Percentiles rank a stretch among this genome's conserved stretches.
phyloP scores from a whole-genome alignment of 1,284 basidiomycete genomes.

The Heterobasidion irregulare region DNA sequence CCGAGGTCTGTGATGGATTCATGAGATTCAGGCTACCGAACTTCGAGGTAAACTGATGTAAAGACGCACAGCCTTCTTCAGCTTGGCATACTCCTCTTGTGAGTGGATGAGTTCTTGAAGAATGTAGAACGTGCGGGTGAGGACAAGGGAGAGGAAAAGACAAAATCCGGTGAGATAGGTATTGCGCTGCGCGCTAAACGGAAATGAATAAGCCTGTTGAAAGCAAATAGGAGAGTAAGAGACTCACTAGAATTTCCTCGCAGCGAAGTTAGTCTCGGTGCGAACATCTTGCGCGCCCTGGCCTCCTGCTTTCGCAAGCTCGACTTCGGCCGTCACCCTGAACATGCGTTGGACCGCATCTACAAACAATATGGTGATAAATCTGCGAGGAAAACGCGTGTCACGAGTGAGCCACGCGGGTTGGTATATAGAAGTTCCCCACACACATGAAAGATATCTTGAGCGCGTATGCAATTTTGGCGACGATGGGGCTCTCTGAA shows the following conservation, averaged over 20 bases:
- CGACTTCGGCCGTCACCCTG: slow-evolving; percentile 72
- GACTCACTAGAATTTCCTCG: slow-evolving; percentile 88
- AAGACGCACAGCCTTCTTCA: slow-evolving; percentile 60
- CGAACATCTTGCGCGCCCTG: slow-evolving; percentile 55
- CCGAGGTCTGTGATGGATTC: slow-evolving; percentile 25
- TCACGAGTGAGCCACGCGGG: no score
- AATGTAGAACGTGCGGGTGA: slow-evolving; percentile 84
- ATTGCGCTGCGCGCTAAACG: slow-evolving; percentile 66
- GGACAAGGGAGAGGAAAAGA: slow-evolving; percentile 88
- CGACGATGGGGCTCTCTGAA: slow-evolving; percentile 57
- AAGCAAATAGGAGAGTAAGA: background rate
- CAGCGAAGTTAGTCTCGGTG: slow-evolving; percentile 80
- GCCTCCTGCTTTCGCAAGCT: slow-evolving; percentile 57
- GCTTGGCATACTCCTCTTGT: slow-evolving; percentile 80
- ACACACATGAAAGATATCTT: slow-evolving; percentile 94
- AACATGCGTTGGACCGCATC: slow-evolving; percentile 93
- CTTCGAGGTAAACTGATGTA: background rate
- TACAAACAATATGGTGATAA: slow-evolving; percentile 79
- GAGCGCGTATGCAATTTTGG: slow-evolving; percentile 71
- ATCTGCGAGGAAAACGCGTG: slow-evolving; percentile 36
- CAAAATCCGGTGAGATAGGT: slow-evolving; percentile 90
- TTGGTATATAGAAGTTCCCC: background rate
- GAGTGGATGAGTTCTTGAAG: slow-evolving; percentile 77
- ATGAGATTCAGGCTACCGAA: background rate
- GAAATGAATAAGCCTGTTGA: slow-evolving; percentile 3